These are phyloP conservation scores for Alloteropsis semialata DNA, from an alignment of 176 grass and related monocot genomes.

Conservation along the genomic window DNA sequence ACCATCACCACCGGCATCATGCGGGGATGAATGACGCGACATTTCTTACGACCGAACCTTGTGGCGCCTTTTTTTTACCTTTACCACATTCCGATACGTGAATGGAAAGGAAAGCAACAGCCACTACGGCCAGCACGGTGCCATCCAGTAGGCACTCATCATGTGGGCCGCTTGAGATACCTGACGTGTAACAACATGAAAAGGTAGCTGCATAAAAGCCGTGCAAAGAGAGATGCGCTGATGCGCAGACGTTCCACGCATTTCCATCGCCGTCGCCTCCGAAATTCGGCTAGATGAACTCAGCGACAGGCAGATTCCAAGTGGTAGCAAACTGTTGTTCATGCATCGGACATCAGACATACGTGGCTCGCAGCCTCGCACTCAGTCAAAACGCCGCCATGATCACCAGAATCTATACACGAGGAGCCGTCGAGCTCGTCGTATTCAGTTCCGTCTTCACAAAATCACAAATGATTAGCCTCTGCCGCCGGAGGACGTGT, in stretches of 20 bases:
- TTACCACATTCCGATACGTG: conserved; percentile 17
- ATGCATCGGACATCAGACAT: not conserved
- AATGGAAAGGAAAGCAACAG: conserved; percentile 20
- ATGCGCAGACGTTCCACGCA: not conserved
- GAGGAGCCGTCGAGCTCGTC: not conserved
- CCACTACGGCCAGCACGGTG: not conserved
- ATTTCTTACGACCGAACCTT: not conserved
- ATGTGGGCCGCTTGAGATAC: not conserved
- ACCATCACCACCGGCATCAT: not conserved
- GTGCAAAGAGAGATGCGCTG: not conserved
- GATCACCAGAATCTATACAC: not conserved
- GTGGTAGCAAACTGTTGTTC: not conserved
- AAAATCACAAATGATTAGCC: conserved; percentile 34
- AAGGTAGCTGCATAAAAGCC: not conserved
- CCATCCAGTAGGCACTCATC: not conserved
- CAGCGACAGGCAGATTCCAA: not conserved
- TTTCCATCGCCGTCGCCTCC: not conserved
- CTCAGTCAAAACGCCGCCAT: not conserved
- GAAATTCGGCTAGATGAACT: not conserved
- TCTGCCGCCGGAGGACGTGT: not conserved
- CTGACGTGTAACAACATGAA: not conserved
- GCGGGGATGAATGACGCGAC: conserved; percentile 20
- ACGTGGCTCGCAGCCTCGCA: not conserved
- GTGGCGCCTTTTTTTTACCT: conserved; percentile 11
- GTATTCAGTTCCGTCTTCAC: not conserved